Percentiles rank a stretch among this genome's conserved stretches.
phyloP scores from a whole-genome alignment of 2,329 filamentous ascomycete species.

The Mycogone perniciosa region DNA sequence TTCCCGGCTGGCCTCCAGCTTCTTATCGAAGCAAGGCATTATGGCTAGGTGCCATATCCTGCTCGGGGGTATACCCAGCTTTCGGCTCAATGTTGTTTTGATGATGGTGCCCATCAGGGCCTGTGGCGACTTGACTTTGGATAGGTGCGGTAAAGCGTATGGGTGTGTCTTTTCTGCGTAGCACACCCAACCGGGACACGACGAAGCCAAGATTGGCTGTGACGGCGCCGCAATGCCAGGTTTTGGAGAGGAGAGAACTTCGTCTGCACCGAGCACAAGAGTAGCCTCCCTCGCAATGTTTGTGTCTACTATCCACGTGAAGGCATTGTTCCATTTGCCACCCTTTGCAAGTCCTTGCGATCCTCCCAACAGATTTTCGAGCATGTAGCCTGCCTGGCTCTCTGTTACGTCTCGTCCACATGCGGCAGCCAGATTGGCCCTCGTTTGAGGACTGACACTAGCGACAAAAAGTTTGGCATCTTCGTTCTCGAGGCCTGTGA shows the following conservation, averaged over 20 bases:
- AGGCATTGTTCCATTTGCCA: slow-evolving; percentile 67
- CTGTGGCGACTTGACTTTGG: slow-evolving; percentile 87
- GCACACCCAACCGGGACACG: slow-evolving; percentile 96
- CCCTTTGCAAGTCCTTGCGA: slow-evolving; percentile 61
- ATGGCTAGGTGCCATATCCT: slow-evolving; percentile 91
- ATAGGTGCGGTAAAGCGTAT: slow-evolving; percentile 84
- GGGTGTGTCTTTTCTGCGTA: slow-evolving; percentile 98
- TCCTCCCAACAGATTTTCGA: slow-evolving; percentile 69
- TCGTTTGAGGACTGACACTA: slow-evolving; percentile 84
- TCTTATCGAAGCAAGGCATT: slow-evolving; percentile 99
- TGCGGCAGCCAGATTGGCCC: slow-evolving; percentile 82
- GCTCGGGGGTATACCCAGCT: slow-evolving; percentile 64
- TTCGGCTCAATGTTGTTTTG: slow-evolving; percentile 75
- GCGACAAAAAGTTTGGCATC: slow-evolving; percentile 80
- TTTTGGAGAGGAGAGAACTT: slow-evolving; percentile 45
- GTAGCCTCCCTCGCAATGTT: slow-evolving; percentile 76
- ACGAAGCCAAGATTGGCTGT: slow-evolving; percentile 72
- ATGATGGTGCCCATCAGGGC: slow-evolving; percentile 83
- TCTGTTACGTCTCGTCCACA: slow-evolving; percentile 67
- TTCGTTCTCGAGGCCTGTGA: slow-evolving; percentile 49
- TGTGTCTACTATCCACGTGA: slow-evolving; percentile 87
- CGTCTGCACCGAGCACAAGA: slow-evolving; percentile 71
- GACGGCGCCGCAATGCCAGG: slow-evolving; percentile 17
- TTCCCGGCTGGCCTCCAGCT: slow-evolving; percentile 87
- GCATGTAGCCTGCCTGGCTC: slow-evolving; percentile 70